Percentiles rank a stretch among this genome's conserved stretches.
These are phyloP conservation scores for Anisodus acutangulus DNA, from an alignment of 257 asterid species.

Conservation along the genomic window DNA sequence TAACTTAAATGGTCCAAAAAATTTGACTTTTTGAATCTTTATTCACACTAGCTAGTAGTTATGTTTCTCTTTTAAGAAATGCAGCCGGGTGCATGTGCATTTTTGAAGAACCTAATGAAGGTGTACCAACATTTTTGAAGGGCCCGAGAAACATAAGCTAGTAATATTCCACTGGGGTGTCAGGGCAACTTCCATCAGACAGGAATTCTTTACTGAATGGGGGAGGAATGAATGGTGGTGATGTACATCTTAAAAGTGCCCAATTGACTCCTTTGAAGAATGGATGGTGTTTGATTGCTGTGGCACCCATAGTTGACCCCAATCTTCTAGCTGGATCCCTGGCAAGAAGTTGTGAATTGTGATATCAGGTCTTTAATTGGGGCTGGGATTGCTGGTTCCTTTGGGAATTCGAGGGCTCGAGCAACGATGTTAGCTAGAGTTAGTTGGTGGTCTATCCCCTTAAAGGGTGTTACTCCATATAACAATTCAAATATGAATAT, in stretches of 20 bases:
- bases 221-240: constrained; percentile 74
- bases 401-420: constrained; percentile 73
- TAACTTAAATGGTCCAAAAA: neutral
- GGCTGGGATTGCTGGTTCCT: constrained; percentile 55
- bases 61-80: neutral
- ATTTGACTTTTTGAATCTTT: neutral
- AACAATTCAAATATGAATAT: constrained; percentile 70
- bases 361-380: constrained; percentile 64
- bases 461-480: constrained; percentile 71
- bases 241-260: constrained; percentile 75
- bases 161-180: constrained; percentile 54
- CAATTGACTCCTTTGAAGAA: constrained; percentile 74
- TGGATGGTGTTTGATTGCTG: constrained; percentile 67
- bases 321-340: constrained; percentile 62
- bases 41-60: constrained; percentile 30
- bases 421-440: constrained; percentile 74
- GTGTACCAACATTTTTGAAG: neutral
- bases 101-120: neutral
- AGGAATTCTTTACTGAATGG: constrained; percentile 45
- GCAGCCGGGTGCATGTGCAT: too few relatives aligned
- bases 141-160: constrained; percentile 27
- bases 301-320: constrained; percentile 76
- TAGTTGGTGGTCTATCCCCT: constrained; percentile 70
- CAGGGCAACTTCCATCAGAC: constrained; percentile 54
- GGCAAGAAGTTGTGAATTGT: constrained; percentile 56